Base-by-base conservation (phyloP, 352 stramenopile species). In the Phytopythium ostracodes region DNA sequence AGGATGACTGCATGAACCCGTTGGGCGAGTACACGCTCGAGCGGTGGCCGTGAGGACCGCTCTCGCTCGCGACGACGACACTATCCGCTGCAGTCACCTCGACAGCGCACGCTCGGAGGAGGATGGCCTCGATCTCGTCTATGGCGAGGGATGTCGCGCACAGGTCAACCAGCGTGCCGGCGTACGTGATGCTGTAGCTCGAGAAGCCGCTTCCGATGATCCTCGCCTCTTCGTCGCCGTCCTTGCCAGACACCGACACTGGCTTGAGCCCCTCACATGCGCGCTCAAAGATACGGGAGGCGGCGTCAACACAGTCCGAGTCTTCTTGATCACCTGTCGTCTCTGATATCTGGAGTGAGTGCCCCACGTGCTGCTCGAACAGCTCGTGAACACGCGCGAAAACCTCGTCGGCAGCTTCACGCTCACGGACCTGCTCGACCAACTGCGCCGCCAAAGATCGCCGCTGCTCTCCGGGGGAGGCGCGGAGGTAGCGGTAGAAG, bases 401-500 rank as follows among this genome's bases (percentile, higher is more conserved):
- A 31, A 90, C 70, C 18, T 68, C 56, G 63, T 94, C 82, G 22
- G 73, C 72, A 12, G 56, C 55, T 62, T 92, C 81, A 1, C 84
- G 81, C 18, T 66, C 63, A 25, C 72, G 56, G 12, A 94, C 72
- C 4, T 69, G 64, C 27, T 59, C 56, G 24, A 78, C 70, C 7
- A 94, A 61, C 1, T 76, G 60, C n/a, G 76, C 60, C 12, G 80
- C 79, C 10, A 90, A 40, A 15, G 4, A 50, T 20, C 65, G 66
- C 12, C 84, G 73, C 22, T 71, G 62, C 31, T 76, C 63, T 4
- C 72, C 75, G 17, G 69, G 62, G 0, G 60, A 47, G 38, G 80
- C 81, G 53, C 84, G 81, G 33, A 93, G 54, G 62, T 93, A 95
- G 49, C 76, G 75, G 68, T 93, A 95, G 60, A 93, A 93, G 4